These are phyloP conservation scores for Endothia cerciana DNA, from an alignment of 2,329 filamentous ascomycete genomes.

Conservation along the genomic window DNA sequence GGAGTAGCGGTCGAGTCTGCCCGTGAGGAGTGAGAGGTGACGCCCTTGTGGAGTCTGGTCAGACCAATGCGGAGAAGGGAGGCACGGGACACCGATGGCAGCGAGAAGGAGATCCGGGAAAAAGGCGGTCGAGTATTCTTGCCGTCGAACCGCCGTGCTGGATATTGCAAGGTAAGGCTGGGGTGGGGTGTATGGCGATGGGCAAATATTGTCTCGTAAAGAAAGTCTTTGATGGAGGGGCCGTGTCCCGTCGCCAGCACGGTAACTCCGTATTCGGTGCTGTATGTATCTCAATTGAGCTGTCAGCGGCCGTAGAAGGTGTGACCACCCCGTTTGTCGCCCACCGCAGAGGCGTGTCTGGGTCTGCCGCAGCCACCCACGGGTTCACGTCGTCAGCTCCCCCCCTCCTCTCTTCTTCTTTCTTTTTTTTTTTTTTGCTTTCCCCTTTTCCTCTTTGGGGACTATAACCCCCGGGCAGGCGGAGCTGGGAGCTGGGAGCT, in stretches of 20 bases:
- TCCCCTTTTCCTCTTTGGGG: no score
- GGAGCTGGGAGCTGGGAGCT: no score
- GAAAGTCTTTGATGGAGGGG: no score
- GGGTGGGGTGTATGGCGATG: neutral
- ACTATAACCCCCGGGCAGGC: no score
- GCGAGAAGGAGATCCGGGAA: neutral
- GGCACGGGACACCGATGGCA: neutral
- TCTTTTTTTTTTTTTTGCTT: no score
- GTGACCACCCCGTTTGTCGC: neutral
- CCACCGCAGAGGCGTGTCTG: no score
- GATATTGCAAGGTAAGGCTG: neutral
- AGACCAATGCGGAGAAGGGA: neutral
- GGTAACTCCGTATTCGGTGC: no score
- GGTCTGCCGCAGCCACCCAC: no score
- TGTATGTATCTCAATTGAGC: neutral
- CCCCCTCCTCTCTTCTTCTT: no score
- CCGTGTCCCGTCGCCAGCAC: no score
- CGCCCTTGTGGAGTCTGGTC: neutral
- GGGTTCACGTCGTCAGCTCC: neutral
- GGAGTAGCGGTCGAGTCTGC: neutral
- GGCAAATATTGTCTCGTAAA: no score
- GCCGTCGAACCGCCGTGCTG: neutral
- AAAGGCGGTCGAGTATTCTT: no score
- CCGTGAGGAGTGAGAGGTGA: neutral
- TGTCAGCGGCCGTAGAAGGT: neutral